Percentiles rank a stretch among this genome's conserved stretches.
Evolutionary conservation across 768 basidiomycete genomes (phyloP).

Genomic region (Russula abietina): DNA sequence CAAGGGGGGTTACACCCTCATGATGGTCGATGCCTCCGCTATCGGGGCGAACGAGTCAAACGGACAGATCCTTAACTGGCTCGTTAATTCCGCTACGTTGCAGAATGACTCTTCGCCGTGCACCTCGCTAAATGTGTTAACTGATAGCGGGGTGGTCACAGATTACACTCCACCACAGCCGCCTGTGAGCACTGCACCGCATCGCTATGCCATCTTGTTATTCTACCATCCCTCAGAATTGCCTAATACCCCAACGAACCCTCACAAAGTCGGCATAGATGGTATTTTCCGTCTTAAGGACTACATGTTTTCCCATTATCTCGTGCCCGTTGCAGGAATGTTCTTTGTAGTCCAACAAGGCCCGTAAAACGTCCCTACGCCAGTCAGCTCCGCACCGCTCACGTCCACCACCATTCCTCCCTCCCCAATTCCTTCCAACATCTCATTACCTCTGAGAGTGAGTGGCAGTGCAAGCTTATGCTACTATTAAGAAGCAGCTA

Average conservation of each 20-base stretch:
- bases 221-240: constrained; percentile 49
- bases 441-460: no score
- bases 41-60: constrained; percentile 53
- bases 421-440: no score
- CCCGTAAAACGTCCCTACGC: constrained; percentile 43
- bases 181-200: constrained; percentile 62
- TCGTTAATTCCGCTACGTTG: constrained; percentile 59
- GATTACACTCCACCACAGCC: constrained; percentile 72
- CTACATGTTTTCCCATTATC: constrained; percentile 41
- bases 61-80: constrained; percentile 76
- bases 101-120: constrained; percentile 19
- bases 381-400: no score
- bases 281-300: no score
- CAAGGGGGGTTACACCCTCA: constrained; percentile 52
- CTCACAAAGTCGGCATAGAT: no score
- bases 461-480: no score
- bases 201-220: constrained; percentile 66
- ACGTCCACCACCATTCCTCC: no score
- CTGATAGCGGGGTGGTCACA: constrained; percentile 41
- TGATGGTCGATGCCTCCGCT: constrained; percentile 69
- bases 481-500: no score
- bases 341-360: constrained; percentile 54
- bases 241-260: no score
- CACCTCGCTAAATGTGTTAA: constrained; percentile 34
- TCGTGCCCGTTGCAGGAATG: constrained; percentile 50